Base-by-base conservation (phyloP, 2,329 filamentous ascomycete genomes). In the Cryphonectria parasitica region DNA sequence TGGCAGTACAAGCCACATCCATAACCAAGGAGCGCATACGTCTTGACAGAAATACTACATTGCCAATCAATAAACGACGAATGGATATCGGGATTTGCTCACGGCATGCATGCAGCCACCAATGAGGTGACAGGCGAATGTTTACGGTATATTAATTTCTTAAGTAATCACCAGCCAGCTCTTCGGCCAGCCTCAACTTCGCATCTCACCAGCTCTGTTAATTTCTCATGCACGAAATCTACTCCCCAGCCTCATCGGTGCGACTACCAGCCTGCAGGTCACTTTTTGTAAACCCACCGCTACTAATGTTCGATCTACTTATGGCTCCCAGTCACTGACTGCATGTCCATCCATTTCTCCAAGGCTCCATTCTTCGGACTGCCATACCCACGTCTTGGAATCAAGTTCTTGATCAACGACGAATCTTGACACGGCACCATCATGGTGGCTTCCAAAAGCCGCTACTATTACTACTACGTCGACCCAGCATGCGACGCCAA, bases 381-480 rank as follows among this genome's bases (percentile, higher is more conserved):
- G 45, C 19, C n/a, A 11, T 49, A 10, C n/a, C n/a, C 2, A 19
- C 45, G 22, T 13, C 45, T 10, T n/a, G 22, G 8, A 49, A n/a
- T 10, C 22, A 49, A 49, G 22, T 7, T 39, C 36, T 11, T n/a
- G 3, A 8, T 10, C 45, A n/a, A n/a, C 6, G 6, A n/a, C 17
- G 22, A 4, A 49, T 8, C 1, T 2, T 19, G 2, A 2, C 8
- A 3, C 22, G 22, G 45, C 45, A 19, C 22, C 7, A 36, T 60
- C 56, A 34, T 28, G 5, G 41, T 56, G 52, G 1, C 52, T 11
- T 25, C 45, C 19, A 22, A 22, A 17, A 11, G 4, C 13, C 8
- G 34, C 34, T 62, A 34, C 5, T 63, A 66, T 19, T 72, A 72
- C 45, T 73, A 73, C 70, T 71, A 67, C n/a, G 52, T 72, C 66